phyloP scores from a whole-genome alignment of 441 rosid species.

The Gossypium gossypioides region DNA sequence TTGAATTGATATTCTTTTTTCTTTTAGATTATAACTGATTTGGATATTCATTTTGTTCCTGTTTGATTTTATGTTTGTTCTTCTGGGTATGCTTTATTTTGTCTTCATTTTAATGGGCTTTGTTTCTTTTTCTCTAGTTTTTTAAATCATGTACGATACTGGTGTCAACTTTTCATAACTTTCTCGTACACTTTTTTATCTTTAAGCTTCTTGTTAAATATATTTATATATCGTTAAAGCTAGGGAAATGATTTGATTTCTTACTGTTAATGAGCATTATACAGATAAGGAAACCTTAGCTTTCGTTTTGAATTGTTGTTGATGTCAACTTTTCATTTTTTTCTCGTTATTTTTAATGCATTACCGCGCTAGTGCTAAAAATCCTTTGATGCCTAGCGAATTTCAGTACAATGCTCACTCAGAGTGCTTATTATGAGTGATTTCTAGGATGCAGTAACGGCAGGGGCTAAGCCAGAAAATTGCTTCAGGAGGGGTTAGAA shows the following conservation, averaged over 20 bases:
- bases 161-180: background rate
- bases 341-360: background rate
- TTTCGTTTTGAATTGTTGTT: background rate
- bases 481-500: too few species aligned
- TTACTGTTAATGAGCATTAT: background rate
- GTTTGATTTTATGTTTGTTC: slow-evolving; percentile 12
- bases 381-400: slow-evolving; percentile 2
- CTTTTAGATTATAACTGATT: background rate
- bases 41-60: background rate
- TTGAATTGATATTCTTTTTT: background rate
- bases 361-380: background rate
- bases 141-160: slow-evolving; percentile 17
- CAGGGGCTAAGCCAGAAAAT: background rate
- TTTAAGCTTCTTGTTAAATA: too few species aligned
- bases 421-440: background rate
- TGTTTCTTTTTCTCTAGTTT: slow-evolving; percentile 10
- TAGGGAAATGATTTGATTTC: slow-evolving; percentile 11
- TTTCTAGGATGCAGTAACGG: background rate
- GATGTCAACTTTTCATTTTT: background rate
- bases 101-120: slow-evolving; percentile 10
- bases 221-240: background rate
- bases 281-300: background rate
- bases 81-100: slow-evolving; percentile 22
- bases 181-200: background rate
- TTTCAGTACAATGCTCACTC: background rate